A percentile compares a stretch with the other conserved stretches of the same genome.
phyloP scores from a whole-genome alignment of 2,329 filamentous ascomycete genomes.

The Penicillium vulpinum region DNA sequence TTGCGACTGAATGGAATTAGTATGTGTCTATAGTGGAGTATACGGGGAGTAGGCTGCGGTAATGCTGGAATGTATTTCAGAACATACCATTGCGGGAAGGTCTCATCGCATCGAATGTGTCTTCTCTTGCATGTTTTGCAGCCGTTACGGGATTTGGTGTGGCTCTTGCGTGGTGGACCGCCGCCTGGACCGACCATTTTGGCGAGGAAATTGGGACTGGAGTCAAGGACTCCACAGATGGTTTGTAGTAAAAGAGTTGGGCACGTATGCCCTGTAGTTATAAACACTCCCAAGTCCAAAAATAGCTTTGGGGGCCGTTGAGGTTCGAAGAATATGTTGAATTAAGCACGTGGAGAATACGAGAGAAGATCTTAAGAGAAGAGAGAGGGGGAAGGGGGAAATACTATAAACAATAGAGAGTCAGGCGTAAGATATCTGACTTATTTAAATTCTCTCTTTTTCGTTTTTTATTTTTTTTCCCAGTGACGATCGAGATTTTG shows the following conservation, averaged over 20 bases:
- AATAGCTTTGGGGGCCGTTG: constrained; percentile 9
- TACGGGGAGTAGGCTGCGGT: too few relatives aligned
- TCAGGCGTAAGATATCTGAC: constrained; percentile 13
- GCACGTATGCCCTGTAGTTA: constrained; percentile 1
- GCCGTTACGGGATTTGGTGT: constrained; percentile 98
- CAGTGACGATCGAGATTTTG: constrained; percentile 27
- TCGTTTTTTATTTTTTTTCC: constrained; percentile 9
- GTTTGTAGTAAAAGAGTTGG: background rate
- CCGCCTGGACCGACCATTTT: constrained; percentile 89
- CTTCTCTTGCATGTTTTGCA: constrained; percentile 97
- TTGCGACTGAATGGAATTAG: constrained; percentile 67
- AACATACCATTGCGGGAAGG: constrained; percentile 89
- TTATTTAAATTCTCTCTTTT: background rate
- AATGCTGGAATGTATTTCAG: too few relatives aligned
- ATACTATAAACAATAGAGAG: background rate
- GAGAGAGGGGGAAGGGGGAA: background rate
- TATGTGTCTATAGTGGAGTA: too few relatives aligned
- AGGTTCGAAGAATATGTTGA: constrained; percentile 6
- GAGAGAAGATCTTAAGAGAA: constrained; percentile 10
- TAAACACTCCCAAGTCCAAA: background rate
- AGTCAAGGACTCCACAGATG: background rate
- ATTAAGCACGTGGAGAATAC: constrained; percentile 23
- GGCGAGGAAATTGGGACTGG: background rate
- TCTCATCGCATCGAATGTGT: constrained; percentile 97
- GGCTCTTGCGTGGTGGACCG: constrained; percentile 85